Evolutionary conservation across 2,329 filamentous ascomycete species (phyloP), one percentile per base, ranked within the genome.

Genomic region (Sclerotiophoma versabilis): DNA sequence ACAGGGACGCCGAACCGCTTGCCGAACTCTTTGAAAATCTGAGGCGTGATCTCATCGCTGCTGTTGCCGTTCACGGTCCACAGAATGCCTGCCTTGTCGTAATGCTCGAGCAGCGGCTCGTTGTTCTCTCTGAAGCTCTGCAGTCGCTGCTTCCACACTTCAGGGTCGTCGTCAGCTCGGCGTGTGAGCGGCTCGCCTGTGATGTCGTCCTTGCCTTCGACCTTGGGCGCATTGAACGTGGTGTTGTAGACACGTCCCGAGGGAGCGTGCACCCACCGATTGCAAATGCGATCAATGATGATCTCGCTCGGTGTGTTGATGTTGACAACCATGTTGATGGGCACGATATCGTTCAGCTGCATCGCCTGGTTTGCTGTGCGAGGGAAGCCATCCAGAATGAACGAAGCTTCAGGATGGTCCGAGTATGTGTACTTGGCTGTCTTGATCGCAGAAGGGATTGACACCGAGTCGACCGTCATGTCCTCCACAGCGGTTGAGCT

Each of bases 241-340:
- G 92, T 96, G 75, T 99, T 99, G 81, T 99, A 99, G 14, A 97
- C 89, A 23, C 95, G 84, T 1, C 95, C 95, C 0, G 92, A 96
- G 0, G 92, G 87, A 68, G 90, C 90, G 76, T 99, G 95, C 33
- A 97, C 89, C 93, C 93, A 97, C 52, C 95, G 89, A 45, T 92
- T 92, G 36, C 90, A 87, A 65, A 99, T 97, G 49, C 95, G 89
- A 65, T 92, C 87, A 62, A 98, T 83, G 57, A 99, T 92, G 57
- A 97, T 91, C 8, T 89, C 85, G 27, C 90, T 85, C 0, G 95
- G 95, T 0, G 93, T 98, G 70, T 89, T 84, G 64, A 98, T 82
- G 49, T 90, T 92, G 54, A 97, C 88, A 42, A 92, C 95, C 57
- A 97, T 84, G 76, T 99, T 99, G 74, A 99, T 93, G n/a, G 93